Conservation (phyloP, 371 early-diverging fungal genomes). For the Dinochytrium kinnereticum region DNA sequence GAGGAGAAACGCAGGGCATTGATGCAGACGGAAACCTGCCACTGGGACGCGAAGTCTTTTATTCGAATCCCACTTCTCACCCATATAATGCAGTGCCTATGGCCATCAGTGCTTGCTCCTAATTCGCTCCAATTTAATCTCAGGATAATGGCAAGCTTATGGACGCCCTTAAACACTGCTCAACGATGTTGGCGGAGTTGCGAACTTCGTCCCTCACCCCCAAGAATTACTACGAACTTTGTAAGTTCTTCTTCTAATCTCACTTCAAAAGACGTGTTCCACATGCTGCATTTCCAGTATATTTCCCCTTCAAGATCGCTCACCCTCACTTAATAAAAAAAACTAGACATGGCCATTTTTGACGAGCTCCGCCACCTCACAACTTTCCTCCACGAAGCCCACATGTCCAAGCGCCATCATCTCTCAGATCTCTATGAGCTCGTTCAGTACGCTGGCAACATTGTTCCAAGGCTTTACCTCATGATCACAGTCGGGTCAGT, state of each 20-base stretch:
- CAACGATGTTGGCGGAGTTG: conserved; percentile 93
- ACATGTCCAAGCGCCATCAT: conserved; percentile 82
- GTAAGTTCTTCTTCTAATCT: conserved; percentile 64
- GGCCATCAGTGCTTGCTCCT: neutral
- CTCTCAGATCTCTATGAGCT: conserved; percentile 95
- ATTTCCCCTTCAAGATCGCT: neutral
- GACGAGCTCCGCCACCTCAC: conserved; percentile 91
- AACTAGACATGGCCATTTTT: conserved; percentile 92
- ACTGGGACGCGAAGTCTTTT: too few relatives aligned
- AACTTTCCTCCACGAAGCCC: conserved; percentile 84
- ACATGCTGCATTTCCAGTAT: neutral
- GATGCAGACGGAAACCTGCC: too few relatives aligned
- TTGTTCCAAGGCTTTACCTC: conserved; percentile 94
- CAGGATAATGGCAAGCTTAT: conserved; percentile 87
- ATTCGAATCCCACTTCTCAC: neutral
- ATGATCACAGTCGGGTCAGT: conserved; percentile 97
- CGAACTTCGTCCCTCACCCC: conserved; percentile 91
- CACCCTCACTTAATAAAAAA: neutral
- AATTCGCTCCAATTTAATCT: neutral
- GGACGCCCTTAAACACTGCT: conserved; percentile 96
- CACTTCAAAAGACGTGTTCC: too few relatives aligned
- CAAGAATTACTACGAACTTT: conserved; percentile 97
- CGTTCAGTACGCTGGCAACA: conserved; percentile 96
- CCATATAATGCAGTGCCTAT: neutral
- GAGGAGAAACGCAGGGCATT: too few relatives aligned